A percentile compares a stretch with the other conserved stretches of the same genome.
phyloP scores from a whole-genome alignment of 306 rosid species.

The Citrullus amarus region DNA sequence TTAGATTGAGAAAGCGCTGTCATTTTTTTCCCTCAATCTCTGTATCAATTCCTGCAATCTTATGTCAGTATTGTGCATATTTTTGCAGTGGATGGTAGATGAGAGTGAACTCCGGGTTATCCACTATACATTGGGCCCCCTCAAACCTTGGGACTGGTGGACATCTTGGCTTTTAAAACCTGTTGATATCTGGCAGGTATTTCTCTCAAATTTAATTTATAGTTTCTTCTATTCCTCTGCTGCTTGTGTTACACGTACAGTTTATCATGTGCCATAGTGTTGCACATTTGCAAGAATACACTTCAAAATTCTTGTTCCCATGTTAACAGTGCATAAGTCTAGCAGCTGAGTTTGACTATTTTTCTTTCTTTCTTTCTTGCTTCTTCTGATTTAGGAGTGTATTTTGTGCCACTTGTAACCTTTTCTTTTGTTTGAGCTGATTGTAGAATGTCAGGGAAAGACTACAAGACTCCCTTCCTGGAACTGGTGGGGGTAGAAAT shows the following conservation, averaged over 20 bases:
- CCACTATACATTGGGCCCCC: conserved; percentile 96
- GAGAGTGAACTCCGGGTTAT: conserved; percentile 83
- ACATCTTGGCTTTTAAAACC: conserved; percentile 99
- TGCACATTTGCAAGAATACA: background rate
- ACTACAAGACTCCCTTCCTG: conserved; percentile 80
- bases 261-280: background rate
- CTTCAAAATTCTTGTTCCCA: background rate
- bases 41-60: background rate
- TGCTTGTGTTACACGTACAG: background rate
- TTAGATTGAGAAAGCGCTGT: background rate
- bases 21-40: background rate
- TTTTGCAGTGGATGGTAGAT: conserved; percentile 89
- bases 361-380: background rate
- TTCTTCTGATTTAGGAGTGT: background rate
- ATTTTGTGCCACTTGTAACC: background rate
- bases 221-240: background rate
- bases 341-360: background rate
- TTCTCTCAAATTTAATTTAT: background rate
- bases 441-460: conserved; percentile 68
- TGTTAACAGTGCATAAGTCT: background rate
- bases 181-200: conserved; percentile 99
- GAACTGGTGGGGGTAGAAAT: conserved; percentile 78
- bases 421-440: conserved; percentile 8
- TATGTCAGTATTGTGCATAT: background rate
- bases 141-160: conserved; percentile 99